Base-by-base conservation (phyloP, 2,329 filamentous ascomycete genomes). In the Canariomyces notabilis region DNA sequence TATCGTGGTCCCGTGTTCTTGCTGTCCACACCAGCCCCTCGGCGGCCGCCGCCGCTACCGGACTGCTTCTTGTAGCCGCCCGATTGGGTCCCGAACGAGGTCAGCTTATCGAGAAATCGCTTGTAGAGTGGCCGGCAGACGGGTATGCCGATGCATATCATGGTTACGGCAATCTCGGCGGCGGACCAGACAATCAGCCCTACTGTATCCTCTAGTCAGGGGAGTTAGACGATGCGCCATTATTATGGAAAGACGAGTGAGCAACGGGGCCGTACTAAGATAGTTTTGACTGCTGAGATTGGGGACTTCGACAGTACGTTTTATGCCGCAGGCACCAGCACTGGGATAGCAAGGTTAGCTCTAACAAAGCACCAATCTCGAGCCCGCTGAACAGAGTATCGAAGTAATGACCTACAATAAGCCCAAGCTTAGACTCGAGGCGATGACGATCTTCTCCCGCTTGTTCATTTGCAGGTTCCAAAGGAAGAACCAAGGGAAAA, bases 91-190 rank as follows among this genome's bases (percentile, higher is more conserved):
- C 37, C 44, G 18, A 21, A 29, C 12, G 40, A 36, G 5, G 49
- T 26, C 7, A 55, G 23, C 3, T 46, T 33, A 12, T 49, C 32
- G 43, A 57, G 32, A 6, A 55, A 37, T 11, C 42, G 21, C 40
- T 44, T 50, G 48, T 55, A 53, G 11, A 58, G 43, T 1, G 55
- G 56, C 14, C 51, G 52, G n/a, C 47, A 41, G 19, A 54, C 46
- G 8, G 55, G 56, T 26, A 59, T 48, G 42, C 53, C 54, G 26
- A 49, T 53, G 38, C 55, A 57, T 34, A 57, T 47, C 50, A 57
- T 54, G 43, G 55, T 57, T 16, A 57, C 51, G 39, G 51, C 48
- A 26, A 58, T 57, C 32, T 59, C 57, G 32, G 50, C 49, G 14
- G 53, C 50, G 18, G 55, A 57, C 56, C 57, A 56, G 21, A 57